Conservation (phyloP, 371 early-diverging fungal species). For the Mortierella sp. region DNA sequence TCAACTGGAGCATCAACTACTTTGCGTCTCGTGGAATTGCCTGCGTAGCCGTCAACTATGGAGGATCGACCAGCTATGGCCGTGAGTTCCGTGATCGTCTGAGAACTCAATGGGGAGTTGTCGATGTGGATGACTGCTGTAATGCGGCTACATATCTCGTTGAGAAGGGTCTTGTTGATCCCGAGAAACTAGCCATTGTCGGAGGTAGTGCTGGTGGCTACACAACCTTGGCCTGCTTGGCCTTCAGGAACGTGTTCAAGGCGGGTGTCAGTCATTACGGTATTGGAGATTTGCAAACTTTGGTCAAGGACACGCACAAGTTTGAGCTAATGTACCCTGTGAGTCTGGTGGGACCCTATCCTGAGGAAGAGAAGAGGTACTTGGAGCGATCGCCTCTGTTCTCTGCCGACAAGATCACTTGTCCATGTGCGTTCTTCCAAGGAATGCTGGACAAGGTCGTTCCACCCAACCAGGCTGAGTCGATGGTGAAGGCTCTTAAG, state of each 20-base stretch:
- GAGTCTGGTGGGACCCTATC: constrained; percentile 74
- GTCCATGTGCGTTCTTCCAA: constrained; percentile 81
- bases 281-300: constrained; percentile 72
- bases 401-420: constrained; percentile 65
- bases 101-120: constrained; percentile 73
- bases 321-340: constrained; percentile 77
- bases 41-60: constrained; percentile 80
- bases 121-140: constrained; percentile 83
- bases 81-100: constrained; percentile 79
- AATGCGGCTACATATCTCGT: constrained; percentile 75
- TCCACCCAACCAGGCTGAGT: constrained; percentile 78
- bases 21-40: constrained; percentile 85
- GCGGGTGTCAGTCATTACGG: constrained; percentile 77
- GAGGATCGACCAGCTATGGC: constrained; percentile 81
- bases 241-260: constrained; percentile 80
- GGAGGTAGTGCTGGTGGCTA: constrained; percentile 82
- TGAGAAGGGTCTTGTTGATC: constrained; percentile 66
- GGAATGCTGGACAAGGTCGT: constrained; percentile 83
- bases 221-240: constrained; percentile 72
- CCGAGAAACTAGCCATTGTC: constrained; percentile 67
- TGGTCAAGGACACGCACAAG: constrained; percentile 81
- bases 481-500: constrained; percentile 75
- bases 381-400: constrained; percentile 67
- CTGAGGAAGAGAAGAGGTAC: constrained; percentile 64
- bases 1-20: constrained; percentile 67